Base-by-base conservation (phyloP, 345 rosid species). In the Heritiera fomes region DNA sequence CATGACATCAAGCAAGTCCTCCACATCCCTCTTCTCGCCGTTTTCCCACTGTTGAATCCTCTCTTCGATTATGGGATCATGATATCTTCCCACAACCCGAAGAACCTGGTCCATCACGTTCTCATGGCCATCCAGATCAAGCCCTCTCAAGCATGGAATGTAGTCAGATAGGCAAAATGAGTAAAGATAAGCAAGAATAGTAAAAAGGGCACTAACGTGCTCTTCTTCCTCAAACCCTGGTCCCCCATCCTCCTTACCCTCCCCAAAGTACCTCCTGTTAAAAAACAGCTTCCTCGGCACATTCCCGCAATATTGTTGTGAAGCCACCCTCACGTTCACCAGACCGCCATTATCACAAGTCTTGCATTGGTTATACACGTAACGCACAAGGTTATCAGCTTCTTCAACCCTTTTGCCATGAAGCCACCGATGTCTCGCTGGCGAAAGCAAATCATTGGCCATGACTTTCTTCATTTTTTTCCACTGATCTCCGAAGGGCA, bases 121-220 rank as follows among this genome's bases (percentile, higher is more conserved):
- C 78, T 88, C 90, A 60, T 88, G 91, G 0, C 93, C 92, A 81
- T 88, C 92, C 20, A 87, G 65, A 43, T 88, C 91, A 49, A 91
- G 76, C 47, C 86, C 81, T 73, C 65, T 71, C 78, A 87, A 64
- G 60, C 74, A 80, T 2, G 93, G 89, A 30, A 89, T 32, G 62
- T 84, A 91, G 80, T 91, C 91, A 7, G 91, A 91, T 11, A 87
- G 8, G 12, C 83, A 85, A 76, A 89, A 91, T 0, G 90, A 75
- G 43, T 75, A 85, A 11, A 86, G 40, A 71, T 86, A 82, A 3
- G 69, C 45, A 3, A 88, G 78, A 18, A 79, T 80, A 2, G 82
- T 77, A 77, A 91, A 88, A 50, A 87, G 55, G 2, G 92, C 88
- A 15, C 79, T 60, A 5, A 85, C 80, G 18, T 91, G 89, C 69